Conservation (phyloP, 176 grass and related monocot genomes). For the Calamus simplicifolius region DNA sequence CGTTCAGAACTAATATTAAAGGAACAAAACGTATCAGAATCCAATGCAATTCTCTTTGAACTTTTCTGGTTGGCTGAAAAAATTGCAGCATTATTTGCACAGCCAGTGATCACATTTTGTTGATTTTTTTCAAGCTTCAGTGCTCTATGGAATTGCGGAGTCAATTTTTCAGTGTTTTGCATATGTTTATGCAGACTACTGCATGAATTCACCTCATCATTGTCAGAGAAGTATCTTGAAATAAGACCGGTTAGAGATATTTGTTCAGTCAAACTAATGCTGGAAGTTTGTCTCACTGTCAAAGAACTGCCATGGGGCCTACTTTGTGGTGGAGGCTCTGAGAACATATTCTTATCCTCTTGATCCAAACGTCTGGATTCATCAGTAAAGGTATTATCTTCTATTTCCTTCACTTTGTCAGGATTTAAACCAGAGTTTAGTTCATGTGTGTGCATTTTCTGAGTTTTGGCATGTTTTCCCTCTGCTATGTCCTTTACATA, state of each 20-base stretch:
- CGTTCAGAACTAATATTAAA: background rate
- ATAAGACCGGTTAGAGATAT: slow-evolving; percentile 12
- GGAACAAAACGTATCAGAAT: slow-evolving; percentile 8
- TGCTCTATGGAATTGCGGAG: background rate
- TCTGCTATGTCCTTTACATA: too few species aligned
- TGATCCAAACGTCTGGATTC: background rate
- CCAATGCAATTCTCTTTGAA: background rate
- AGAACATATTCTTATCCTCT: background rate
- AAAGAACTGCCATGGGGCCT: background rate
- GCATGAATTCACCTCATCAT: background rate
- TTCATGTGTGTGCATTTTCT: background rate
- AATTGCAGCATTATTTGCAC: background rate
- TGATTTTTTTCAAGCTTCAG: background rate
- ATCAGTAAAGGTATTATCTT: background rate
- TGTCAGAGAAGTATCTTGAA: slow-evolving; percentile 8
- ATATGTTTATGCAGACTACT: background rate
- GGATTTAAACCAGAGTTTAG: background rate
- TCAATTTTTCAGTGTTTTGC: background rate
- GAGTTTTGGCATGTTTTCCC: background rate
- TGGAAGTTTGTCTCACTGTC: background rate
- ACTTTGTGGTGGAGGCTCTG: background rate
- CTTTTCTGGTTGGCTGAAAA: background rate
- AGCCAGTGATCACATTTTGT: background rate
- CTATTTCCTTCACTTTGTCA: background rate
- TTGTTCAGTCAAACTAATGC: background rate